phyloP scores from a whole-genome alignment of 2,329 filamentous ascomycete genomes.

The Cryphonectria nitschkei region DNA sequence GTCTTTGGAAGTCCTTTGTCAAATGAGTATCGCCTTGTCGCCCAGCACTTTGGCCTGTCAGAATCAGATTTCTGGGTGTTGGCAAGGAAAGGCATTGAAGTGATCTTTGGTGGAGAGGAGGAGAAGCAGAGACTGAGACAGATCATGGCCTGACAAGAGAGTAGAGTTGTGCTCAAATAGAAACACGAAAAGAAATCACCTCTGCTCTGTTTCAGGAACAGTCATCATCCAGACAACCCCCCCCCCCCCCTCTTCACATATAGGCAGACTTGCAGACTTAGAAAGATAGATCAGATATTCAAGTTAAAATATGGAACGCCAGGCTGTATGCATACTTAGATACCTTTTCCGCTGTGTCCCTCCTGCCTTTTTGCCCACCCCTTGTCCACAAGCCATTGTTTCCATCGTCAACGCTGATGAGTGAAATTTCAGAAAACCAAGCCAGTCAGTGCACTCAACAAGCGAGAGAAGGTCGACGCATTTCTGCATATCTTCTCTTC shows the following conservation, averaged over 20 bases:
- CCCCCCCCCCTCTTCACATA: neutral
- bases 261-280: neutral
- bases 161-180: neutral
- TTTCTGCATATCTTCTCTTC: neutral
- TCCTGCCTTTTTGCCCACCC: neutral
- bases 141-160: constrained; percentile 49
- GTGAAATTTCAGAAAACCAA: neutral
- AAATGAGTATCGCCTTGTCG: constrained; percentile 76
- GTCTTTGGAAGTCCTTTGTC: constrained; percentile 78
- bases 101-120: constrained; percentile 67
- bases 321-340: constrained; percentile 9
- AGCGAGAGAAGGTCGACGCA: neutral
- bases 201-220: neutral
- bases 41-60: constrained; percentile 67
- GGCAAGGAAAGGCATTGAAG: constrained; percentile 62
- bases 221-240: neutral
- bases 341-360: neutral
- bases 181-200: neutral
- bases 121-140: constrained; percentile 62
- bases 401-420: neutral
- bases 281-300: neutral
- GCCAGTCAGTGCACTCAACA: neutral
- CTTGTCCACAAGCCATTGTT: neutral
- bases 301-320: constrained; percentile 10
- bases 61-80: constrained; percentile 53